Evolutionary conservation across 768 basidiomycete species (phyloP).

Genomic region (Kwoniella mangroviensis): DNA sequence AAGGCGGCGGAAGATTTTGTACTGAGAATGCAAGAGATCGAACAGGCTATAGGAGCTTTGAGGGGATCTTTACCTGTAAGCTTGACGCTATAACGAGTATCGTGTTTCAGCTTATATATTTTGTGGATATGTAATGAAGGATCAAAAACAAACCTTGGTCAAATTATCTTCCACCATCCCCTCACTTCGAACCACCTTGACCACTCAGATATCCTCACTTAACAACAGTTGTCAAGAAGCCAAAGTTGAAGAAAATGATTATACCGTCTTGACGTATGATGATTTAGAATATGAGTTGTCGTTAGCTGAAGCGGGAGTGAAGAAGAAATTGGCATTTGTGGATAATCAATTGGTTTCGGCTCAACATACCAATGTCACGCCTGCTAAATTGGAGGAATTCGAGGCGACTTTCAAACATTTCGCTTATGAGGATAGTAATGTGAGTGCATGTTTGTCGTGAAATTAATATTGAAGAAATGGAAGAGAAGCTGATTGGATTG

Average conservation of each 20-base stretch:
- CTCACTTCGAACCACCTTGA: slow-evolving; percentile 63
- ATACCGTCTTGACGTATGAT: slow-evolving; percentile 84
- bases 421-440: slow-evolving; percentile 86
- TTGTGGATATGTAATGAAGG: slow-evolving; percentile 58
- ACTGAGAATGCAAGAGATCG: slow-evolving; percentile 45
- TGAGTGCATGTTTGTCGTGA: slow-evolving; percentile 30
- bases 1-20: slow-evolving; percentile 52
- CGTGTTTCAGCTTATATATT: neutral
- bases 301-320: slow-evolving; percentile 73
- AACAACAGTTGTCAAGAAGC: slow-evolving; percentile 80
- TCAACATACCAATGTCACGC: slow-evolving; percentile 91
- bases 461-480: too few species aligned
- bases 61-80: slow-evolving; percentile 49
- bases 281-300: slow-evolving; percentile 89
- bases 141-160: slow-evolving; percentile 71
- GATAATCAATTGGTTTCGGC: slow-evolving; percentile 97
- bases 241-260: slow-evolving; percentile 96
- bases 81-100: neutral
- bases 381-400: slow-evolving; percentile 62
- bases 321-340: slow-evolving; percentile 91
- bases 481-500: neutral
- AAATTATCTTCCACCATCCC: slow-evolving; percentile 60
- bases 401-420: slow-evolving; percentile 97
- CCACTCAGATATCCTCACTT: slow-evolving; percentile 63
- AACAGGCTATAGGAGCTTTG: slow-evolving; percentile 49